Evolutionary conservation across 352 stramenopile species (phyloP).

Genomic region (Pythium diclinum): DNA sequence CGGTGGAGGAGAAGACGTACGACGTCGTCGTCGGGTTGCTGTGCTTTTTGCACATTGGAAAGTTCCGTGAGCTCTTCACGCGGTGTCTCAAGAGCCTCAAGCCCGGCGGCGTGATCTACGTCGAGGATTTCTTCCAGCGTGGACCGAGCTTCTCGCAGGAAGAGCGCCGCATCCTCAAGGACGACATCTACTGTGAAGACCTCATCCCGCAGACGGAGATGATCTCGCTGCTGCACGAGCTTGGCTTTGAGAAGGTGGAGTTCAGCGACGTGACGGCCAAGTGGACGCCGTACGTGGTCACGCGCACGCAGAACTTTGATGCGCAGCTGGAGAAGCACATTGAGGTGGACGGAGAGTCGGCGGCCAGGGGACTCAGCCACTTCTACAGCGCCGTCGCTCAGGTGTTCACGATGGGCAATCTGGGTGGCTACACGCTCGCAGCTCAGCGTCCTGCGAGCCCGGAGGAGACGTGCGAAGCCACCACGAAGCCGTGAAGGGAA

Average conservation of each 20-base stretch:
- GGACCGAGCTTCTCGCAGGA: slow-evolving; percentile 38
- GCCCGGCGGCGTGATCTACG: slow-evolving; percentile 61
- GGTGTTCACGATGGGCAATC: slow-evolving; percentile 53
- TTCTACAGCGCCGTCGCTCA: slow-evolving; percentile 66
- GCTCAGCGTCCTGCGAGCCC: slow-evolving; percentile 23
- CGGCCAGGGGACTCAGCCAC: slow-evolving; percentile 55
- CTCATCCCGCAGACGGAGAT: slow-evolving; percentile 47
- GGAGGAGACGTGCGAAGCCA: not conserved
- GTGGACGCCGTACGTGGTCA: slow-evolving; percentile 57
- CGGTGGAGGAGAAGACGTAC: slow-evolving; percentile 34
- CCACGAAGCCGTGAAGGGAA: not conserved
- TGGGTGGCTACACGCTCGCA: slow-evolving; percentile 61
- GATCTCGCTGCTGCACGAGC: slow-evolving; percentile 31
- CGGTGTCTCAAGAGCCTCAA: slow-evolving; percentile 57
- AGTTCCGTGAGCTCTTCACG: slow-evolving; percentile 57
- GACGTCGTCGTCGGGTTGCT: slow-evolving; percentile 65
- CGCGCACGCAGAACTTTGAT: slow-evolving; percentile 43
- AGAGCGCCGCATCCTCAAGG: slow-evolving; percentile 41
- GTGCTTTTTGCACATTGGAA: slow-evolving; percentile 69
- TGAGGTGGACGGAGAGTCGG: slow-evolving; percentile 47
- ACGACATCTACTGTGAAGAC: slow-evolving; percentile 64
- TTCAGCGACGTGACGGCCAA: slow-evolving; percentile 64
- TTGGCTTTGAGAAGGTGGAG: slow-evolving; percentile 54
- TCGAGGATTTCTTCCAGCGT: slow-evolving; percentile 75
- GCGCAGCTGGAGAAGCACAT: slow-evolving; percentile 47